phyloP scores from a whole-genome alignment of 805 yeast genomes.

The Yarrowia porcina region DNA sequence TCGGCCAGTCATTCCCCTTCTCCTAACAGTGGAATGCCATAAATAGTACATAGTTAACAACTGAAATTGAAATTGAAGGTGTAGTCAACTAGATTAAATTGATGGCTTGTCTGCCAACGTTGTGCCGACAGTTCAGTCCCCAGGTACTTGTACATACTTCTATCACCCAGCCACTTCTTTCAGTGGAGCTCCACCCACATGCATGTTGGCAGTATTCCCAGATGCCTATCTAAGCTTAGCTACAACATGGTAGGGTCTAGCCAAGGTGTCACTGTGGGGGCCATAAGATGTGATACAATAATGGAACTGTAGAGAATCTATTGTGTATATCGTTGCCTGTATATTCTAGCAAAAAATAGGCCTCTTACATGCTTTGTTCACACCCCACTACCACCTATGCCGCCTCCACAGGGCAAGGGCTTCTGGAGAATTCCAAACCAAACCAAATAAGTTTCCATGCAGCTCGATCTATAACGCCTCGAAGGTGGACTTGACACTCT shows the following conservation, averaged over 20 bases:
- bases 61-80: neutral
- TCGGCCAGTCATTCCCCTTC: conserved; percentile 7
- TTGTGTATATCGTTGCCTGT: no score
- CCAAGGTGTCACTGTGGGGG: neutral
- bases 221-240: neutral
- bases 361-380: no score
- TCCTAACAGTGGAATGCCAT: conserved; percentile 4
- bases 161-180: no score
- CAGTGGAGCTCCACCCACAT: neutral
- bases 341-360: no score
- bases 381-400: neutral
- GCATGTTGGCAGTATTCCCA: neutral
- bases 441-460: conserved; percentile 21
- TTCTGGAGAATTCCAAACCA: conserved; percentile 23
- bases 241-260: no score
- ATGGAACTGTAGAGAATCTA: no score
- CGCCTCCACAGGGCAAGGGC: conserved; percentile 19
- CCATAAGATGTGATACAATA: no score
- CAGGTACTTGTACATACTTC: neutral
- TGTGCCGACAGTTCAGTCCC: neutral
- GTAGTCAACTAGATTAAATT: no score
- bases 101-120: no score
- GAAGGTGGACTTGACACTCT: neutral
- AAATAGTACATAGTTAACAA: conserved; percentile 6
- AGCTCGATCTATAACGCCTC: conserved; percentile 9